phyloP scores from a whole-genome alignment of 1,284 basidiomycete genomes.

The Puccinia polysora region DNA sequence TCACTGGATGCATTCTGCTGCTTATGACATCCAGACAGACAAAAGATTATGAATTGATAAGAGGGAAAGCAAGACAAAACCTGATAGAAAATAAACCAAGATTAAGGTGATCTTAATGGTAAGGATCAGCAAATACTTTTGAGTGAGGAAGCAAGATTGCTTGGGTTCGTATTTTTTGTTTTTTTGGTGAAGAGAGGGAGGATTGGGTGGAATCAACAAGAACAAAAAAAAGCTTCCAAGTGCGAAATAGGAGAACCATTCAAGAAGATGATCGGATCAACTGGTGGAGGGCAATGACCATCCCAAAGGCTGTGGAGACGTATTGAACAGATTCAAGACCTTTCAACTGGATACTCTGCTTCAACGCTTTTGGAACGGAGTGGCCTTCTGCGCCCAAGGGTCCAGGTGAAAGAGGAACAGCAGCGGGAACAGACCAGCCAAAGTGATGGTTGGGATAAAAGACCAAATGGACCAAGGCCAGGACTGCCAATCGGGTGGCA shows the following conservation, averaged over 20 bases:
- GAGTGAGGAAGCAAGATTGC: neutral
- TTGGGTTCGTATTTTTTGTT: neutral
- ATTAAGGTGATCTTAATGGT: too few species aligned
- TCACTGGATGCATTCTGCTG: too few species aligned
- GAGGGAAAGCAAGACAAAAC: too few species aligned
- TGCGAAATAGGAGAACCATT: neutral
- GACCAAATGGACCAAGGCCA: constrained; percentile 21
- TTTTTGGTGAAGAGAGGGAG: neutral
- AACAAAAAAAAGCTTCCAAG: too few species aligned
- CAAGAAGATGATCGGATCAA: neutral
- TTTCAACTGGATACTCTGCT: constrained; percentile 3
- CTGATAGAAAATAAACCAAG: too few species aligned
- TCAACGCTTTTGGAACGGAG: neutral
- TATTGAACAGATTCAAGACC: constrained; percentile 28
- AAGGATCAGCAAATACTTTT: neutral
- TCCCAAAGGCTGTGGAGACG: constrained; percentile 8
- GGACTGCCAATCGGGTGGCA: constrained; percentile 10
- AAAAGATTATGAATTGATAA: too few species aligned
- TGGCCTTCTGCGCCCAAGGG: neutral
- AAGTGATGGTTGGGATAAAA: constrained; percentile 25
- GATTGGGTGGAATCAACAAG: neutral
- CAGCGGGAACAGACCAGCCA: constrained; percentile 8
- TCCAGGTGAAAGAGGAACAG: neutral
- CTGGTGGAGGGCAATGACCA: constrained; percentile 8
- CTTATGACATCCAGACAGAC: too few species aligned